These are phyloP conservation scores for Globisporangium paddicum DNA, from an alignment of 352 stramenopile genomes.

Conservation along the genomic window DNA sequence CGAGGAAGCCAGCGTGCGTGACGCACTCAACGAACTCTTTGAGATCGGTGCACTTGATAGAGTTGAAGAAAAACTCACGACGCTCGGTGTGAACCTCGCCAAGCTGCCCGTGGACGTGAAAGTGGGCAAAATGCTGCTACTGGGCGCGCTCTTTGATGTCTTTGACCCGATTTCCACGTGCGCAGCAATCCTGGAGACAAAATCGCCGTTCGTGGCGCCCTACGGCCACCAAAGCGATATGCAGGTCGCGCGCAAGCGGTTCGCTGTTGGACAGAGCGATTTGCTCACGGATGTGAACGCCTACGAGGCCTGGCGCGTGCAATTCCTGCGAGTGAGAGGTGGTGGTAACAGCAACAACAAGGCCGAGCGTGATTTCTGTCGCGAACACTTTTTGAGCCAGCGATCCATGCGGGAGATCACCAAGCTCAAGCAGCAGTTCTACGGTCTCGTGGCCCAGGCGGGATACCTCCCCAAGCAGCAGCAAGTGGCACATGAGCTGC, in stretches of 20 bases:
- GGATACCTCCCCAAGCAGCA: slow-evolving; percentile 39
- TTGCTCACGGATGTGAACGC: slow-evolving; percentile 76
- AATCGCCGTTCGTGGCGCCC: slow-evolving; percentile 78
- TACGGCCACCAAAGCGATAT: slow-evolving; percentile 68
- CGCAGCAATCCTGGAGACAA: slow-evolving; percentile 71
- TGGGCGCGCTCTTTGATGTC: slow-evolving; percentile 92
- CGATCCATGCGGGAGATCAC: slow-evolving; percentile 52
- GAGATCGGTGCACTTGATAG: slow-evolving; percentile 83
- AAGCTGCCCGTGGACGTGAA: slow-evolving; percentile 95
- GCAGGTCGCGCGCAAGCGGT: slow-evolving; percentile 53
- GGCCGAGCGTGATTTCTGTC: slow-evolving; percentile 62
- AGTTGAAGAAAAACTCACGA: slow-evolving; percentile 82
- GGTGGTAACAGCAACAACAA: slow-evolving; percentile 17
- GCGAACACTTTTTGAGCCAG: slow-evolving; percentile 57
- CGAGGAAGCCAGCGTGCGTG: slow-evolving; percentile 75
- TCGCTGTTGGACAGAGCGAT: slow-evolving; percentile 58
- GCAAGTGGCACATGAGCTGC: slow-evolving; percentile 11
- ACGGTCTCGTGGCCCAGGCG: slow-evolving; percentile 51
- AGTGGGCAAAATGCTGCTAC: slow-evolving; percentile 97
- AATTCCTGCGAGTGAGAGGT: slow-evolving; percentile 10
- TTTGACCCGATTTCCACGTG: slow-evolving; percentile 64
- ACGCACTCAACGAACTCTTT: slow-evolving; percentile 89
- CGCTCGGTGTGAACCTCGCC: slow-evolving; percentile 91
- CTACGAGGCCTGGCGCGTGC: slow-evolving; percentile 53
- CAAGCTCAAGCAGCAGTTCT: slow-evolving; percentile 79